phyloP scores from a whole-genome alignment of 192 early-diverging fungal species.

The Dissophora globulifera region DNA sequence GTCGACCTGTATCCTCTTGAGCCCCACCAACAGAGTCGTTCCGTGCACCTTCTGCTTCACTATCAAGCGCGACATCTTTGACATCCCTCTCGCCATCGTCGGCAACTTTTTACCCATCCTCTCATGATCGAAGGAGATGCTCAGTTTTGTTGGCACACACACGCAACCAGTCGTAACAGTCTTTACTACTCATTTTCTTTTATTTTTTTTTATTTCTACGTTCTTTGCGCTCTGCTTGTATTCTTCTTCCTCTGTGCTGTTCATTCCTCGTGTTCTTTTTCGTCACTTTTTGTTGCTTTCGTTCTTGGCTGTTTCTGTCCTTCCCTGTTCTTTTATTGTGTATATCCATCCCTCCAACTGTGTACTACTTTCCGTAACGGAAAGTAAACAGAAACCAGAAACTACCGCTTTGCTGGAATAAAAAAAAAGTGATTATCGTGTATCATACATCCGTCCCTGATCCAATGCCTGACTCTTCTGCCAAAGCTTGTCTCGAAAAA shows the following conservation, averaged over 20 bases:
- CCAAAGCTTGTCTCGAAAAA: too few relatives aligned
- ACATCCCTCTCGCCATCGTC: constrained; percentile 88
- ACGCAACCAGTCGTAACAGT: too few relatives aligned
- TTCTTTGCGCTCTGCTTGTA: not conserved
- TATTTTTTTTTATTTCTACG: not conserved
- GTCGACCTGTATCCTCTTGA: constrained; percentile 86
- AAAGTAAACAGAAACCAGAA: too few relatives aligned
- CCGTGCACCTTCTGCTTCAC: constrained; percentile 96
- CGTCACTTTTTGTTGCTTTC: not conserved
- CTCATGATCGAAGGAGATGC: too few relatives aligned
- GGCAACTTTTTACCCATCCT: constrained; percentile 67
- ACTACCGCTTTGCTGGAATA: too few relatives aligned
- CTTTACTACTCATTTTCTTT: constrained; percentile 1
- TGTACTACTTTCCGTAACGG: not conserved
- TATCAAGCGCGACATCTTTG: constrained; percentile 97
- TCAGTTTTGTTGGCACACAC: too few relatives aligned
- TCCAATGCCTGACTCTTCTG: too few relatives aligned
- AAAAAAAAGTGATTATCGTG: too few relatives aligned
- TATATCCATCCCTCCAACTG: not conserved
- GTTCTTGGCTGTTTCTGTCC: not conserved
- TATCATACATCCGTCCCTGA: too few relatives aligned
- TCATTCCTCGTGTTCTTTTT: not conserved
- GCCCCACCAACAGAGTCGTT: constrained; percentile 77
- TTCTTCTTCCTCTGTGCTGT: constrained; percentile 4
- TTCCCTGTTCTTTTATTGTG: not conserved